A percentile compares a stretch with the other conserved stretches of the same genome.
Evolutionary conservation across 306 rosid species (phyloP).

Genomic region (Ormosia semicastrata): DNA sequence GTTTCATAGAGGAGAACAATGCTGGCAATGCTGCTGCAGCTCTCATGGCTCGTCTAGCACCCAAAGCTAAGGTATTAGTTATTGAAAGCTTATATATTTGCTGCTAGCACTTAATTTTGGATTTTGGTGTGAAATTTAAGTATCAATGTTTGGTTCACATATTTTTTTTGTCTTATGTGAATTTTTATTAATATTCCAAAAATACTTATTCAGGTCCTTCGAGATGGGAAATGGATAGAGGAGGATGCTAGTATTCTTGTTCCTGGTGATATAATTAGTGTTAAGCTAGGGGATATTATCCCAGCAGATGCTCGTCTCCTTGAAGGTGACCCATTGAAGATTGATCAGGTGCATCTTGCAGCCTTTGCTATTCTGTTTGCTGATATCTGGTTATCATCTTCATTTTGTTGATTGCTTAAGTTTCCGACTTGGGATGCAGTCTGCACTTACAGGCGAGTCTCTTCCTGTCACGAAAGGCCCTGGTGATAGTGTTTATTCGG

Average conservation of each 20-base stretch:
- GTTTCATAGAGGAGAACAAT: conserved; percentile 88
- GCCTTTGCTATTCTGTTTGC: not conserved
- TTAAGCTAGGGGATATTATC: conserved; percentile 83
- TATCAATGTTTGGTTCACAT: not conserved
- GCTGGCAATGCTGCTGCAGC: conserved; percentile 91
- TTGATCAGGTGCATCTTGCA: conserved; percentile 64
- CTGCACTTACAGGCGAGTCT: conserved; percentile 82
- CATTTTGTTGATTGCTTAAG: conserved; percentile 12
- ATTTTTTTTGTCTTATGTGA: not conserved
- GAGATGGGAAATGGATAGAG: conserved; percentile 80
- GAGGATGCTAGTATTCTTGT: conserved; percentile 80
- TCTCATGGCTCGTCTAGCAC: conserved; percentile 85
- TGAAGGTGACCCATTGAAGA: conserved; percentile 78
- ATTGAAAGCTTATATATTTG: not conserved
- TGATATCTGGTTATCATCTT: not conserved
- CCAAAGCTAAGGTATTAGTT: conserved; percentile 70
- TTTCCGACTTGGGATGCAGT: conserved; percentile 41
- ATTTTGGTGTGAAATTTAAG: not conserved
- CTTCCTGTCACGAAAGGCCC: conserved; percentile 79
- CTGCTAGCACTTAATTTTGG: not conserved
- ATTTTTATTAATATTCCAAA: not conserved
- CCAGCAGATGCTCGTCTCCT: conserved; percentile 90
- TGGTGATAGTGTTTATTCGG: conserved; percentile 65
- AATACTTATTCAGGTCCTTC: conserved; percentile 51
- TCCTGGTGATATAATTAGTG: conserved; percentile 77